phyloP scores from a whole-genome alignment of 495 filamentous ascomycete species.

The Physcia stellaris region DNA sequence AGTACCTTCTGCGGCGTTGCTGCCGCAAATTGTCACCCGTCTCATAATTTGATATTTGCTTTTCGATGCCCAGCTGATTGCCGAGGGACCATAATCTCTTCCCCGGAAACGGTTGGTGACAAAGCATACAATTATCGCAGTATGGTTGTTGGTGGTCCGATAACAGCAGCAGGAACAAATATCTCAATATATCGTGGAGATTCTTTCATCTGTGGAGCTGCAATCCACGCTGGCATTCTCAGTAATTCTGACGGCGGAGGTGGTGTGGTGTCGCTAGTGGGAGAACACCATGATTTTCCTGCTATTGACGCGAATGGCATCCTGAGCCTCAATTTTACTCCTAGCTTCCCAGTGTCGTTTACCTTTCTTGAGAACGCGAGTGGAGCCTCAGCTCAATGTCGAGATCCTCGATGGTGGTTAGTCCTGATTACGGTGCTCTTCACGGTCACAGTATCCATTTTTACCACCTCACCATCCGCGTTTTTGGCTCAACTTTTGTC shows the following conservation, averaged over 20 bases:
- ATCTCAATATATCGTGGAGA: constrained; percentile 56
- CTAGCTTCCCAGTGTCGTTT: constrained; percentile 58
- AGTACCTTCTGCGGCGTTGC: constrained; percentile 54
- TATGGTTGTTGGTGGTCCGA: constrained; percentile 42
- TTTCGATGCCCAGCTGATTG: constrained; percentile 69
- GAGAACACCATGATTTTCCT: constrained; percentile 41
- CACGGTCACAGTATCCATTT: constrained; percentile 49
- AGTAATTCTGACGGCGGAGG: constrained; percentile 54
- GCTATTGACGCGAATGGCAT: constrained; percentile 44
- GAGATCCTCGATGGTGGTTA: constrained; percentile 54
- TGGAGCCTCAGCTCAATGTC: constrained; percentile 31
- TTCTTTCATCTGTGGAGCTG: constrained; percentile 61
- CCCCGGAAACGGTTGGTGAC: constrained; percentile 55
- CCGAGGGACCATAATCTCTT: constrained; percentile 43
- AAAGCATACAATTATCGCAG: constrained; percentile 50
- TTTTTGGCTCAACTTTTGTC: constrained; percentile 55
- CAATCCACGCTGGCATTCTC: constrained; percentile 61
- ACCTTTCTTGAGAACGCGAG: constrained; percentile 27
- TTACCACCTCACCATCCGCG: constrained; percentile 45
- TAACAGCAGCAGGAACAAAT: constrained; percentile 15
- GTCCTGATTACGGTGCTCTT: constrained; percentile 50
- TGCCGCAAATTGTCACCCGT: constrained; percentile 59
- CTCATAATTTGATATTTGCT: constrained; percentile 47
- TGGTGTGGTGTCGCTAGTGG: constrained; percentile 50
- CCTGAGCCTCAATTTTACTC: constrained; percentile 47